phyloP scores from a whole-genome alignment of 352 stramenopile species.

The Pythium sukuiense region DNA sequence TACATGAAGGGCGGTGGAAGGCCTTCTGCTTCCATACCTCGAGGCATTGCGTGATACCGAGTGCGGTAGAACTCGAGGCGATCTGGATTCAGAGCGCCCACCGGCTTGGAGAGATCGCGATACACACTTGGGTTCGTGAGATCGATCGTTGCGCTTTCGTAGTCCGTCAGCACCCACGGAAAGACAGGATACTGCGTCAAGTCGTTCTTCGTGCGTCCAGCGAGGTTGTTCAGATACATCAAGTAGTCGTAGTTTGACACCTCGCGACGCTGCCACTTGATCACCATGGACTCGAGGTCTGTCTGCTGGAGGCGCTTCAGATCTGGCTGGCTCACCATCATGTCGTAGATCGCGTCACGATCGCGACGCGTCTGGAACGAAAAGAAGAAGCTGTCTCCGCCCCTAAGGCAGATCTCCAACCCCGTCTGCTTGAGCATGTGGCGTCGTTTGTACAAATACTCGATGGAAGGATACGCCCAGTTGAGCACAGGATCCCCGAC shows the following conservation, averaged over 20 bases:
- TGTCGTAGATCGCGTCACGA: conserved; percentile 82
- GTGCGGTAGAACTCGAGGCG: conserved; percentile 87
- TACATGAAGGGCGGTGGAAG: conserved; percentile 96
- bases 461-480: conserved; percentile 80
- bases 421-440: conserved; percentile 90
- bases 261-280: conserved; percentile 79
- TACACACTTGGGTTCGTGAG: conserved; percentile 84
- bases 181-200: conserved; percentile 97
- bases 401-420: conserved; percentile 83
- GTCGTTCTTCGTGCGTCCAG: conserved; percentile 86
- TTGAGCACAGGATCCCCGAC: conserved; percentile 86
- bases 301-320: conserved; percentile 60
- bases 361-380: conserved; percentile 72
- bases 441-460: conserved; percentile 83
- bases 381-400: conserved; percentile 77
- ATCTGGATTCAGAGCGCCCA: conserved; percentile 92
- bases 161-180: conserved; percentile 95
- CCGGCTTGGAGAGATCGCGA: conserved; percentile 94
- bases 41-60: conserved; percentile 89
- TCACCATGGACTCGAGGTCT: conserved; percentile 73
- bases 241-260: conserved; percentile 96
- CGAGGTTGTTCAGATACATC: conserved; percentile 86
- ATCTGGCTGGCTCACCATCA: conserved; percentile 79
- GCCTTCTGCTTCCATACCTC: conserved; percentile 70
- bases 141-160: conserved; percentile 81